Percentiles rank a stretch among this genome's conserved stretches.
These are phyloP conservation scores for Chloranthus sessilifolius DNA, from an alignment of 164 flowering plant species.

Conservation along the genomic window DNA sequence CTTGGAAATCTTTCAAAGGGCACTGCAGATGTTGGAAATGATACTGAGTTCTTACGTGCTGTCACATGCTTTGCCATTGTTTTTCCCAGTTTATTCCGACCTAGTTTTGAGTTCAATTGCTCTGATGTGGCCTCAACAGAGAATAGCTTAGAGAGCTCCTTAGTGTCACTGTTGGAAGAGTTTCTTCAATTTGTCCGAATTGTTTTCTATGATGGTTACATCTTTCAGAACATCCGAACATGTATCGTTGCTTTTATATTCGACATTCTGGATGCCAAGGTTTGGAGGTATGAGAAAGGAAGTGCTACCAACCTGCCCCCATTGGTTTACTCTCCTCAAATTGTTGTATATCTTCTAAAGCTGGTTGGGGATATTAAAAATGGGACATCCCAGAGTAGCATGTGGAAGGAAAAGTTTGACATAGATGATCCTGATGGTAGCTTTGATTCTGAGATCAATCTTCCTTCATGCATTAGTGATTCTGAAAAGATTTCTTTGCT, in stretches of 20 bases:
- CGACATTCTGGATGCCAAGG: constrained; percentile 43
- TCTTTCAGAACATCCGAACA: constrained; percentile 64
- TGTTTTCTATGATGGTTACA: constrained; percentile 42
- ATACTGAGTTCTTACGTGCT: constrained; percentile 46
- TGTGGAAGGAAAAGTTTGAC: constrained; percentile 33
- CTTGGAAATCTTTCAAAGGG: constrained; percentile 48
- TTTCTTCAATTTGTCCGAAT: constrained; percentile 61
- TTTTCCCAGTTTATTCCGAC: constrained; percentile 54
- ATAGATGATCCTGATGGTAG: constrained; percentile 10
- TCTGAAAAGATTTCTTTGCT: constrained; percentile 47
- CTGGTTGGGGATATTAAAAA: constrained; percentile 56
- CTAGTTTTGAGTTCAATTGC: constrained; percentile 51
- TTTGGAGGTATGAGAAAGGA: constrained; percentile 57
- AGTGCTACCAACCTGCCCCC: constrained; percentile 47
- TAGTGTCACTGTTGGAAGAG: constrained; percentile 61
- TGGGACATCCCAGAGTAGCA: constrained; percentile 27
- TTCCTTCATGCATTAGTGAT: constrained; percentile 39
- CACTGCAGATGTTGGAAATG: constrained; percentile 47
- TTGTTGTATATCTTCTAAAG: constrained; percentile 52
- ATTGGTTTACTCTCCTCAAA: constrained; percentile 63
- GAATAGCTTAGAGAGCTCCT: constrained; percentile 49
- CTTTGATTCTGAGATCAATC: constrained; percentile 21
- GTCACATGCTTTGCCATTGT: constrained; percentile 52
- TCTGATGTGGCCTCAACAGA: constrained; percentile 36
- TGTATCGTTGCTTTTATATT: constrained; percentile 64